Percentiles rank a stretch among this genome's conserved stretches.
These are phyloP conservation scores for Cardamine resedifolia DNA, from an alignment of 345 rosid species.

Conservation along the genomic window DNA sequence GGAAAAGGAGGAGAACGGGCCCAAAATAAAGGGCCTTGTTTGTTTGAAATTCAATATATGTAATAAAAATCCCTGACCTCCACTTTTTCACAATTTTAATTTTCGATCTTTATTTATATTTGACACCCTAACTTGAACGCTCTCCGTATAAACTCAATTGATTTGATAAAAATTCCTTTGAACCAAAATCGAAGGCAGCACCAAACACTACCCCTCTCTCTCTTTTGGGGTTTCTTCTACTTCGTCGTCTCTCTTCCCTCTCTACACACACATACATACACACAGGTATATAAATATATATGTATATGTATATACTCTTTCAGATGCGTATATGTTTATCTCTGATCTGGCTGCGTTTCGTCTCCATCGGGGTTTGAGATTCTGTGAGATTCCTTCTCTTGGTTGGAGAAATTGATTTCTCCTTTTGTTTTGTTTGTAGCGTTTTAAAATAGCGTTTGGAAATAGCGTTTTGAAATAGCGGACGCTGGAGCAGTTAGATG, in stretches of 20 bases:
- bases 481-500: conserved; percentile 51
- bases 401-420: conserved; percentile 20
- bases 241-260: not conserved
- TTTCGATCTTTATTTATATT: not conserved
- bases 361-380: conserved; percentile 4
- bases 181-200: not conserved
- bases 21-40: not conserved
- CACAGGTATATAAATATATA: not conserved
- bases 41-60: no score
- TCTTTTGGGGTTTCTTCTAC: not conserved
- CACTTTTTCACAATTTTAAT: not conserved
- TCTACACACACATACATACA: not conserved
- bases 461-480: no score
- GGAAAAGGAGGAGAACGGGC: not conserved
- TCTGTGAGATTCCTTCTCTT: conserved; percentile 4
- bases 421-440: conserved; percentile 16
- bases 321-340: not conserved
- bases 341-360: conserved; percentile 25
- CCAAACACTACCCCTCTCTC: not conserved
- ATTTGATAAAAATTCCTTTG: not conserved
- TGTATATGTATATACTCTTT: not conserved
- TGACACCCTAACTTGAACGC: not conserved
- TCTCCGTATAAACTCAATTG: not conserved
- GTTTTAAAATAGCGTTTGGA: conserved; percentile 21
- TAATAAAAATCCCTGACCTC: not conserved